Evolutionary conservation across 192 early-diverging fungal species (phyloP).

Genomic region (Entomortierella chlamydospora): DNA sequence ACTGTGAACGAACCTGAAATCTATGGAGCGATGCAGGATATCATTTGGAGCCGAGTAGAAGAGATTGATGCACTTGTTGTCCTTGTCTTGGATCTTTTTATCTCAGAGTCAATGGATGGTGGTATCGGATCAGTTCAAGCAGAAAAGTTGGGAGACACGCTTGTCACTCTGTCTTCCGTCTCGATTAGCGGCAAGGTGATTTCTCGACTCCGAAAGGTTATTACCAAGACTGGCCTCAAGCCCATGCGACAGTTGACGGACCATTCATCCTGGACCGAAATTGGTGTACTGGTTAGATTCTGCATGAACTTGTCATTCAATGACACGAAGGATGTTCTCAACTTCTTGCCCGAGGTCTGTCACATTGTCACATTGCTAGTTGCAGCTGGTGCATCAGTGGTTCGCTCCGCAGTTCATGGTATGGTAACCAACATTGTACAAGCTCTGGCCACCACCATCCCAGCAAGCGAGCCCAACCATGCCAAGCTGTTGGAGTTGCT

Average conservation of each 20-base stretch:
- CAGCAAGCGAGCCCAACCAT: conserved; percentile 65
- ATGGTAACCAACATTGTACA: conserved; percentile 94
- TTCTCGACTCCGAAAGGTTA: conserved; percentile 81
- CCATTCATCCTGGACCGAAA: conserved; percentile 92
- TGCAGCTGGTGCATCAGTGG: conserved; percentile 85
- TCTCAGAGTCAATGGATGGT: conserved; percentile 82
- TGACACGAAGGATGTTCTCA: conserved; percentile 73
- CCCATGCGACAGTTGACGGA: conserved; percentile 78
- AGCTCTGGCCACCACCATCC: conserved; percentile 74
- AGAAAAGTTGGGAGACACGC: conserved; percentile 88
- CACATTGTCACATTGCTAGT: conserved; percentile 88
- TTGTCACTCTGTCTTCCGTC: conserved; percentile 83
- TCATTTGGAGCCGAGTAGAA: conserved; percentile 86
- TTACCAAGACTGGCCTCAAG: conserved; percentile 82
- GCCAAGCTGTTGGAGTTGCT: conserved; percentile 71
- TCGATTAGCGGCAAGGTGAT: conserved; percentile 88
- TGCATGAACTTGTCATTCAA: conserved; percentile 93
- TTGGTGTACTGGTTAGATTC: conserved; percentile 89
- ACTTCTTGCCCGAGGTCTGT: conserved; percentile 88
- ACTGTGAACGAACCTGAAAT: conserved; percentile 88
- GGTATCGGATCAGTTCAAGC: conserved; percentile 83
- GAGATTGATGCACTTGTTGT: conserved; percentile 85
- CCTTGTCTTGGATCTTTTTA: conserved; percentile 82
- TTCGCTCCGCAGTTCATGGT: conserved; percentile 93
- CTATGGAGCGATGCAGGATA: conserved; percentile 86